A percentile compares a stretch with the other conserved stretches of the same genome.
These are phyloP conservation scores for Tylopilus subfusipes DNA, from an alignment of 768 basidiomycete genomes.

Conservation along the genomic window DNA sequence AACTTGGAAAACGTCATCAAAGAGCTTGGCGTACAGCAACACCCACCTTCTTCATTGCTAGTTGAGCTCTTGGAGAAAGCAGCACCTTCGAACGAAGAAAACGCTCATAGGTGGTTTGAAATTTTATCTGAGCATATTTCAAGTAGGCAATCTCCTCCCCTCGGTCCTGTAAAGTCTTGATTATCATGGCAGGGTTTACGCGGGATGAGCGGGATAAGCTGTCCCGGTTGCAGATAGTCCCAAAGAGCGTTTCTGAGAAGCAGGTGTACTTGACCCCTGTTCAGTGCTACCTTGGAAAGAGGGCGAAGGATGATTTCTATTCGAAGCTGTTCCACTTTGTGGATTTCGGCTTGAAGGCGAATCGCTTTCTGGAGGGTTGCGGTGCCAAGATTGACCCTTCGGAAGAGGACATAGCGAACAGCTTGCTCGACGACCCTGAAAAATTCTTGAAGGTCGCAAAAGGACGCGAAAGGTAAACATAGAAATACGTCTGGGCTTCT, in stretches of 20 bases:
- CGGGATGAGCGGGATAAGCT: conserved; percentile 49
- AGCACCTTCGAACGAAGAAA: conserved; percentile 48
- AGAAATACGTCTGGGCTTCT: not conserved
- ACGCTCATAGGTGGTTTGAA: conserved; percentile 62
- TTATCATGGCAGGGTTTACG: conserved; percentile 47
- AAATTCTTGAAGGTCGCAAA: conserved; percentile 64
- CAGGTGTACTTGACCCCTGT: conserved; percentile 24
- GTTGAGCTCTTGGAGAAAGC: conserved; percentile 51
- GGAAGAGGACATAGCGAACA: conserved; percentile 70
- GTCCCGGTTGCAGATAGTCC: conserved; percentile 54
- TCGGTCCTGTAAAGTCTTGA: not conserved
- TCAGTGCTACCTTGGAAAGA: conserved; percentile 63
- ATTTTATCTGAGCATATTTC: conserved; percentile 54
- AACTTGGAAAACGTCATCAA: conserved; percentile 42
- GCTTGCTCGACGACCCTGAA: conserved; percentile 60
- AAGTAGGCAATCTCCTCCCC: conserved; percentile 37
- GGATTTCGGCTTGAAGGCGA: conserved; percentile 76
- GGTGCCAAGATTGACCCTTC: conserved; percentile 83
- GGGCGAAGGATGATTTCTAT: conserved; percentile 55
- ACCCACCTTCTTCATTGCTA: conserved; percentile 60
- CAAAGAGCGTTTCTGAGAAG: not conserved
- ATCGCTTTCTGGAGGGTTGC: conserved; percentile 76
- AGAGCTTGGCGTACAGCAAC: conserved; percentile 62
- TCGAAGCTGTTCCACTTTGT: conserved; percentile 82
- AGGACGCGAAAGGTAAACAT: conserved; percentile 56